Evolutionary conservation across 768 basidiomycete genomes (phyloP).

Genomic region (Gloeophyllum trabeum): DNA sequence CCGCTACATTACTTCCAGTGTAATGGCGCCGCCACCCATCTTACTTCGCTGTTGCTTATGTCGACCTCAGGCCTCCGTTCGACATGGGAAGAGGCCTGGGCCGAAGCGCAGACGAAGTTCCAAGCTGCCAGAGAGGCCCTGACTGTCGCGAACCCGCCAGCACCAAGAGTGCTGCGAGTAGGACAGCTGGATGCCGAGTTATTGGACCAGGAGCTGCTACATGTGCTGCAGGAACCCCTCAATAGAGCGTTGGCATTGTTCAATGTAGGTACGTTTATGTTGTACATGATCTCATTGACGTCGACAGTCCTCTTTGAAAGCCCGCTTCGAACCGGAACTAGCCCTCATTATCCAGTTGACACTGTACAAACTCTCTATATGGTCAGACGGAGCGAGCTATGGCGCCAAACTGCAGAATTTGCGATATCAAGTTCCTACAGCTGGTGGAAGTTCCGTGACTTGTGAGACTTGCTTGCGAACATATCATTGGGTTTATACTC

Average conservation of each 20-base stretch:
- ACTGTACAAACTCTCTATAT: slow-evolving; percentile 76
- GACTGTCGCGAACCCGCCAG: slow-evolving; percentile 16
- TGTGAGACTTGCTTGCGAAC: too few species aligned
- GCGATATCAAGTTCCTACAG: slow-evolving; percentile 30
- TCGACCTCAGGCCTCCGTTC: background rate
- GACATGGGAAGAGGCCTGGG: slow-evolving; percentile 56
- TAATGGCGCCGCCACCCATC: too few species aligned
- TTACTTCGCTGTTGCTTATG: background rate
- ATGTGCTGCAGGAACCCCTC: slow-evolving; percentile 76
- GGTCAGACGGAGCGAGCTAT: slow-evolving; percentile 73
- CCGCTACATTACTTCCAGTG: too few species aligned
- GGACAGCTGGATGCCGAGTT: slow-evolving; percentile 88
- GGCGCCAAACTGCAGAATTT: slow-evolving; percentile 78
- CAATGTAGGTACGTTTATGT: slow-evolving; percentile 40
- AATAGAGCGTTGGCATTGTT: slow-evolving; percentile 56
- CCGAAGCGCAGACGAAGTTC: slow-evolving; percentile 43
- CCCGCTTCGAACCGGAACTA: slow-evolving; percentile 67
- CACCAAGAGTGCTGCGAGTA: slow-evolving; percentile 59
- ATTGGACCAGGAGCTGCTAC: slow-evolving; percentile 79
- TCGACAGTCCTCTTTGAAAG: slow-evolving; percentile 40
- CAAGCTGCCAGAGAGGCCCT: slow-evolving; percentile 32
- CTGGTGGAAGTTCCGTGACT: slow-evolving; percentile 24
- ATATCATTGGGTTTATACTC: slow-evolving; percentile 6
- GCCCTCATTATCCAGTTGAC: slow-evolving; percentile 54
- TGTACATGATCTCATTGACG: slow-evolving; percentile 5